These are phyloP conservation scores for Hydrangea macrophylla DNA, from an alignment of 148 eudicot genomes.

Conservation along the genomic window DNA sequence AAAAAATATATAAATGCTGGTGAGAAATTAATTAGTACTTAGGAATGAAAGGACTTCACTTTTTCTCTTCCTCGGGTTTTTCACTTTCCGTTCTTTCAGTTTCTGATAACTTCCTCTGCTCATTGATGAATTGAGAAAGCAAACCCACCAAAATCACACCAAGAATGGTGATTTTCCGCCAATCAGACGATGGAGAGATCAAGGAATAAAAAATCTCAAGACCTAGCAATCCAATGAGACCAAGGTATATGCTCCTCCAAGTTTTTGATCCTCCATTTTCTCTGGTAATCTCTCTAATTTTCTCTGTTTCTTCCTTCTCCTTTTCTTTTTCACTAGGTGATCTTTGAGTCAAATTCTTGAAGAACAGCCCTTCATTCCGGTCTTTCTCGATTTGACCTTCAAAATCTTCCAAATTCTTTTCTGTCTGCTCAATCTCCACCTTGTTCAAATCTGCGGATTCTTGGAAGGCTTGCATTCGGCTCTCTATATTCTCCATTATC, in stretches of 20 bases:
- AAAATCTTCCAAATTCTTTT: conserved; percentile 59
- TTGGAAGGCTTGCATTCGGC: conserved; percentile 79
- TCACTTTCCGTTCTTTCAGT: conserved; percentile 23
- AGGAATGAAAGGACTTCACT: conserved; percentile 25
- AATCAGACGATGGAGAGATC: conserved; percentile 44
- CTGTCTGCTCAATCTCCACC: conserved; percentile 51
- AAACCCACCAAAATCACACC: conserved; percentile 59
- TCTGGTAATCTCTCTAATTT: conserved; percentile 38
- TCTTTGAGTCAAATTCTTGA: conserved; percentile 48
- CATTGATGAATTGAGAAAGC: conserved; percentile 60
- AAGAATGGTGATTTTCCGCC: conserved; percentile 52
- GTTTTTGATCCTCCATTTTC: conserved; percentile 53
- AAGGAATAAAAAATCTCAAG: conserved; percentile 52
- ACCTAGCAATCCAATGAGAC: conserved; percentile 44
- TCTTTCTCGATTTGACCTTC: conserved; percentile 52
- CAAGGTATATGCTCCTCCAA: conserved; percentile 68
- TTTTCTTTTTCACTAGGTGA: conserved; percentile 42
- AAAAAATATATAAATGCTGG: no score
- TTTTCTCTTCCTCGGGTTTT: conserved; percentile 30
- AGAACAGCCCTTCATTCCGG: conserved; percentile 80
- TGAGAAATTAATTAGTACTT: neutral
- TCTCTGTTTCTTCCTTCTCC: conserved; percentile 57
- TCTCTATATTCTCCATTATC: conserved; percentile 87
- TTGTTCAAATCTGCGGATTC: conserved; percentile 57
- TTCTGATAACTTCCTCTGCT: conserved; percentile 54